Conservation (phyloP, 1,284 basidiomycete genomes). For the Coriolopsis trogii region DNA sequence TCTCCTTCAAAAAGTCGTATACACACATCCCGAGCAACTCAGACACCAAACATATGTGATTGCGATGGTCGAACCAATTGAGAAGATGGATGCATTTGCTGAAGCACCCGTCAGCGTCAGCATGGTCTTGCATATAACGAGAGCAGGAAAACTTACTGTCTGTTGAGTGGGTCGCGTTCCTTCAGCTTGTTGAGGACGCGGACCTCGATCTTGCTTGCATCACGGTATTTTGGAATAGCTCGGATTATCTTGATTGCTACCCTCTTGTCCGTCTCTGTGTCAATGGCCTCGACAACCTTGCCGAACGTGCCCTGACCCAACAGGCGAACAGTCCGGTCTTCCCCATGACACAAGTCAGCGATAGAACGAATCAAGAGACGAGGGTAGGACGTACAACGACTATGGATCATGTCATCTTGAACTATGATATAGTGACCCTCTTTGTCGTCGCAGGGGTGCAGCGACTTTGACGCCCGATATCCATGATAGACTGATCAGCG, state of each 20-base stretch:
- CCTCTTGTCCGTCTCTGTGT: conserved; percentile 74
- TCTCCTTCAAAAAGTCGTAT: conserved; percentile 99
- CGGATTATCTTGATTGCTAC: conserved; percentile 99
- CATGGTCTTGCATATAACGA: conserved; percentile 4
- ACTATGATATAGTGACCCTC: conserved; percentile 95
- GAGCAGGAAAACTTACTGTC: conserved; percentile 65
- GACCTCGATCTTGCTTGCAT: conserved; percentile 98
- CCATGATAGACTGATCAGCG: conserved; percentile 30
- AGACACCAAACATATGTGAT: conserved; percentile 98
- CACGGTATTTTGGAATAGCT: conserved; percentile 95
- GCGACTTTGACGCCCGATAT: conserved; percentile 57
- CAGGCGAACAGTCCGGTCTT: conserved; percentile 88
- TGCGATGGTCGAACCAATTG: conserved; percentile 95
- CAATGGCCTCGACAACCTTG: conserved; percentile 95
- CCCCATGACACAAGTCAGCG: conserved; percentile 28
- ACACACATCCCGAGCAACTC: conserved; percentile 97
- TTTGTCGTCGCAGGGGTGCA: conserved; percentile 85
- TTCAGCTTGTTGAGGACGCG: conserved; percentile 92
- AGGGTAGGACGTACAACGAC: conserved; percentile 66
- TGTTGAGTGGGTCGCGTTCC: conserved; percentile 87
- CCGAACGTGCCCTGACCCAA: conserved; percentile 99
- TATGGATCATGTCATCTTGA: conserved; percentile 85
- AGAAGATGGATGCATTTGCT: conserved; percentile 99
- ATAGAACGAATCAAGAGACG: conserved; percentile 6
- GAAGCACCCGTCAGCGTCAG: conserved; percentile 21